Conservation (phyloP, 2,329 filamentous ascomycete species). For the Parafenestella ontariensis region DNA sequence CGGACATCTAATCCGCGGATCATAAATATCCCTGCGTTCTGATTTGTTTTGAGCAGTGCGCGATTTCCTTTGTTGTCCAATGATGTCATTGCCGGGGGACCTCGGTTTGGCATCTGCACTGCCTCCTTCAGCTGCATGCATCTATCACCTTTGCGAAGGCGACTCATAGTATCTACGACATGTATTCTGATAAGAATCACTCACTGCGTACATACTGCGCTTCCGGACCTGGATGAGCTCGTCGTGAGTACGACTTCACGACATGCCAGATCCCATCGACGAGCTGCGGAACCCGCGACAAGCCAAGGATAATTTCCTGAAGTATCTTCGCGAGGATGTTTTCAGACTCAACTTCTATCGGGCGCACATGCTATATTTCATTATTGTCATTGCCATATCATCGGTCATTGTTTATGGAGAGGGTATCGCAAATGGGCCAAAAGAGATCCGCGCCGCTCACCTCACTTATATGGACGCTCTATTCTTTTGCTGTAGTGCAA, state of each 20-base stretch:
- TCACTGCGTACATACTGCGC: not conserved
- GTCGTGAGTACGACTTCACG: not conserved
- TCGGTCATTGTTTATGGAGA: slow-evolving; percentile 40
- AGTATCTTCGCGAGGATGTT: slow-evolving; percentile 24
- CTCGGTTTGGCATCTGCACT: slow-evolving; percentile 9
- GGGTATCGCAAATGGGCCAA: slow-evolving; percentile 31
- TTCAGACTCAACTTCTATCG: slow-evolving; percentile 32
- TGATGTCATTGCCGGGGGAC: slow-evolving; percentile 11
- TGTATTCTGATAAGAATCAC: not conserved
- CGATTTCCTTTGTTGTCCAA: slow-evolving; percentile 2
- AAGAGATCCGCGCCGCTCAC: slow-evolving; percentile 20
- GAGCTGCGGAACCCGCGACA: slow-evolving; percentile 23
- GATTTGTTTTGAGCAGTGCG: not conserved
- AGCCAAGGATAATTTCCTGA: slow-evolving; percentile 24
- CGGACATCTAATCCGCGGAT: not conserved
- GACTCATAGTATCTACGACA: not conserved
- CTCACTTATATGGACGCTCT: slow-evolving; percentile 37
- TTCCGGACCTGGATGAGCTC: not conserved
- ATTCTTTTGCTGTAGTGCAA: slow-evolving; percentile 38
- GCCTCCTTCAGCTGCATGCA: slow-evolving; percentile 6
- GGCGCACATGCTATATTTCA: slow-evolving; percentile 41
- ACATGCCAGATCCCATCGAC: slow-evolving; percentile 26
- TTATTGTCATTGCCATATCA: slow-evolving; percentile 32
- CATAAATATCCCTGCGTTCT: not conserved
- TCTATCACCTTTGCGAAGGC: not conserved